Evolutionary conservation across 225 moss, liverwort and hornwort species (phyloP).

Genomic region (Asterella californica): DNA sequence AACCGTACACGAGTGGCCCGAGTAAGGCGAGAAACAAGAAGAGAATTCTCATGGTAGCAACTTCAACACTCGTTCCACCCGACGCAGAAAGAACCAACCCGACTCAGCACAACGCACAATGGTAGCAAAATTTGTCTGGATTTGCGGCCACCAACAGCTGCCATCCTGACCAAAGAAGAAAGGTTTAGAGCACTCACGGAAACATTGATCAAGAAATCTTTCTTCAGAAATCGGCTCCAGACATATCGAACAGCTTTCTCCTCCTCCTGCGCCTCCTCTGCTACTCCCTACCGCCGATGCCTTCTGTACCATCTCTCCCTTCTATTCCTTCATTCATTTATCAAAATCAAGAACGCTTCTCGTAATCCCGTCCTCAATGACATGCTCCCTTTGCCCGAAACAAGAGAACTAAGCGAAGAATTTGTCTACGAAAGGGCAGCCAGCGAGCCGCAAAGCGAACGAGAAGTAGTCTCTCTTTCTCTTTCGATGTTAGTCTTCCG

Average conservation of each 20-base stretch:
- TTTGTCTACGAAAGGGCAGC: too few relatives aligned
- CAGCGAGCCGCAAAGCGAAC: too few relatives aligned
- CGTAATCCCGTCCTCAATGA: neutral
- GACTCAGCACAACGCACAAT: constrained; percentile 35
- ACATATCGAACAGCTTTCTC: too few relatives aligned
- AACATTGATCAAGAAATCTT: constrained; percentile 87
- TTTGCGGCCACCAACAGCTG: constrained; percentile 4
- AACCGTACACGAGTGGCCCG: constrained; percentile 44
- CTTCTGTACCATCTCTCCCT: constrained; percentile 2
- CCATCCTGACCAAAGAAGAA: neutral
- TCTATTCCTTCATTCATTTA: neutral
- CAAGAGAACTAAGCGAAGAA: too few relatives aligned
- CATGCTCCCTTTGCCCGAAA: too few relatives aligned
- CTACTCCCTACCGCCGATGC: neutral
- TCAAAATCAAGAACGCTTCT: neutral
- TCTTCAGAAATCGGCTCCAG: too few relatives aligned
- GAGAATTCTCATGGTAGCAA: constrained; percentile 15
- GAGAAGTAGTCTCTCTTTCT: too few relatives aligned
- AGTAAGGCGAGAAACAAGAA: constrained; percentile 43
- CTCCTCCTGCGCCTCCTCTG: too few relatives aligned
- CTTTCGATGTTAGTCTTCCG: too few relatives aligned
- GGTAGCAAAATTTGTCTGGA: constrained; percentile 82
- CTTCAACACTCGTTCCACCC: neutral
- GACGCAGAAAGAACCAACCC: too few relatives aligned
- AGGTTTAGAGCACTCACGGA: constrained; percentile 39